These are phyloP conservation scores for Aspergillus hancockii DNA, from an alignment of 495 filamentous ascomycete species.

Conservation along the genomic window DNA sequence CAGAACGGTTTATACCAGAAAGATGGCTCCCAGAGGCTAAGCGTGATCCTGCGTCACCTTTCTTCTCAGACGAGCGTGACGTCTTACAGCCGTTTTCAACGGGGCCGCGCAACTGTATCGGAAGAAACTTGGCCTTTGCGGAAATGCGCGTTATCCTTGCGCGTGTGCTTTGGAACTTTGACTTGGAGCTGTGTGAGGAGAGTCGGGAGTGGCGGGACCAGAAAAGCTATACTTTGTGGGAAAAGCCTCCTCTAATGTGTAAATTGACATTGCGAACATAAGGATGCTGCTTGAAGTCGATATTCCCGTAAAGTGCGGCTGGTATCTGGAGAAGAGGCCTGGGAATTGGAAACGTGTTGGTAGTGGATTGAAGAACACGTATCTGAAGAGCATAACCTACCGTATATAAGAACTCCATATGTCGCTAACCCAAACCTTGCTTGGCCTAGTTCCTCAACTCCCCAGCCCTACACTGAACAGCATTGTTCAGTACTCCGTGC, in stretches of 20 bases:
- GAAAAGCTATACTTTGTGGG: constrained; percentile 17
- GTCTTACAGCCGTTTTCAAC: constrained; percentile 12
- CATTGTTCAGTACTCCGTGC: no score
- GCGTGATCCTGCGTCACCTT: background rate
- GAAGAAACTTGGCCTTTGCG: constrained; percentile 21
- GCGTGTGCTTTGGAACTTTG: constrained; percentile 21
- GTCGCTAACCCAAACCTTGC: no score
- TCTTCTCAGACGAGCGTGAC: constrained; percentile 7
- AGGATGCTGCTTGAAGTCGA: no score
- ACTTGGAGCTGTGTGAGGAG: constrained; percentile 13
- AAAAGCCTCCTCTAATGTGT: constrained; percentile 17
- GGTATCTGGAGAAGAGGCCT: no score
- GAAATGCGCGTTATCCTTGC: constrained; percentile 19
- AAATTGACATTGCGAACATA: constrained; percentile 5
- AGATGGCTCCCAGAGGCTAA: background rate
- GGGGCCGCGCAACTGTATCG: constrained; percentile 13
- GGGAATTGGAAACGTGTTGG: no score
- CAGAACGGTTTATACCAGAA: background rate
- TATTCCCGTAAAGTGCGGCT: no score
- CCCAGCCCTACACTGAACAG: no score
- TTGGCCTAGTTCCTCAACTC: no score
- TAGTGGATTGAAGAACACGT: no score
- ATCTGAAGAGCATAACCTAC: no score
- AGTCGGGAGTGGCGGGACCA: constrained; percentile 16
- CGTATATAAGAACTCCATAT: no score